Evolutionary conservation across 345 rosid species (phyloP), one percentile per base, ranked within the genome.

Genomic region (Eutrema heterophyllum): DNA sequence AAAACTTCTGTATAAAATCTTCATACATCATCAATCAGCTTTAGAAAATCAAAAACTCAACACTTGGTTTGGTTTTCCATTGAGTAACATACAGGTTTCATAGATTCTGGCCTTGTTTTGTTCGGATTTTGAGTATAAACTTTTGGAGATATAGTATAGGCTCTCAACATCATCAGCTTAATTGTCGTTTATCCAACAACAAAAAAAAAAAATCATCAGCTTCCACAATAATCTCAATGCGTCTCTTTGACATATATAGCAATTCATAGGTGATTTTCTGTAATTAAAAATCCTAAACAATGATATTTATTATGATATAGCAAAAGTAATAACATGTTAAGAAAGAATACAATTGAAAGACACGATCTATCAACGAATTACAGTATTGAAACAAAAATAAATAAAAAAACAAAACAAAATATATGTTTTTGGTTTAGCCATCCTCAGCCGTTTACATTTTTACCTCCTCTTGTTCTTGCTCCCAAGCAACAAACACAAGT

Each of bases 391-490:
- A 32, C 24, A 1, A 21, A 21, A 21, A 21, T 1, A 21, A 21
- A 21, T 0, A 21, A 21, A 21, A 4, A 26, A 32, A 15, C 15
- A 52, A 51, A 58, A 35, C 21, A 52, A 38, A 63, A 9, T 10
- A 44, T 24, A 35, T 33, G 64, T 64, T 41, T 41, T 64, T 35
- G 40, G 70, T 64, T 35, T 5, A 33, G 10, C 33, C 32, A 21
- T 12, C 48, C 14, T 30, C 35, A 61, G 32, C 35, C 10, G 46
- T 35, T 48, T 8, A 21, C 58, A 56, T 11, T 14, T 10, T 89
- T 65, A 89, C 32, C 77, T 84, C 68, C 98, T 85, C 84, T 86
- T 89, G 82, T 91, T 91, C 86, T 89, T 93, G 82, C 98, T 88
- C 5, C 97, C 97, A 27, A 88, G 14, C 79, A 88, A 64, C 82